Evolutionary conservation across 2,329 filamentous ascomycete genomes (phyloP), one percentile per base, ranked within the genome.

Genomic region (Diaporthe aspalathi): DNA sequence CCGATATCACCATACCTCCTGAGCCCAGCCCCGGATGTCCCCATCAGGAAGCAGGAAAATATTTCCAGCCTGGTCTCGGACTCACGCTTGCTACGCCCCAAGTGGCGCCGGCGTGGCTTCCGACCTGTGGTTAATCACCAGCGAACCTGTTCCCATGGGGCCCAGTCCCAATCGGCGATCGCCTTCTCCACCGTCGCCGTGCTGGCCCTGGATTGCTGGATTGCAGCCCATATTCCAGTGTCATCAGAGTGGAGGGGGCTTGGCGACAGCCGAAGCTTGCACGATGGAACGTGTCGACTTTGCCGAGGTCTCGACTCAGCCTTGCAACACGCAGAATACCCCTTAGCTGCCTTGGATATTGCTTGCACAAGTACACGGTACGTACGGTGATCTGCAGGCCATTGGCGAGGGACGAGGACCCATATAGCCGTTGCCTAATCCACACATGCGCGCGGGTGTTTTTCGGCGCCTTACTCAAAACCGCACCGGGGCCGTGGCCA

Each of bases 1-100:
- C 60, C 60, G 60, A 65, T 65, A 65, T 65, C 60, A 65, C 45
- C 60, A 38, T 65, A 50, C 45, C 60, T 65, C 60, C 60, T 50
- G 60, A 50, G 29, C 29, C 60, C 60, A 27, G 45, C 29, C 60
- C 14, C 60, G 60, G 14, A 6, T 50, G 29, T 38, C 60, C 60
- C 60, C 60, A 65, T 65, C 60, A 65, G 60, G 45, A 65, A 65
- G 60, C 60, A 65, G 60, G 45, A 35, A 65, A 65, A 38, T 35
- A n/a, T 38, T 49, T 50, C 60, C 60, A 65, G 45, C 45, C 35
- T 65, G 60, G 43, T 38, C 60, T 50, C 29, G n/a, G n/a, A 38
- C 43, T 38, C 60, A 38, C 43, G 20, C 45, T 38, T 50, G 60
- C 60, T 50, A 65, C 45, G 43, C 45, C 43, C 12, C 43, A 38